Percentiles rank a stretch among this genome's conserved stretches.
phyloP scores from a whole-genome alignment of 2,329 filamentous ascomycete species.

The Scytalidium sp. region DNA sequence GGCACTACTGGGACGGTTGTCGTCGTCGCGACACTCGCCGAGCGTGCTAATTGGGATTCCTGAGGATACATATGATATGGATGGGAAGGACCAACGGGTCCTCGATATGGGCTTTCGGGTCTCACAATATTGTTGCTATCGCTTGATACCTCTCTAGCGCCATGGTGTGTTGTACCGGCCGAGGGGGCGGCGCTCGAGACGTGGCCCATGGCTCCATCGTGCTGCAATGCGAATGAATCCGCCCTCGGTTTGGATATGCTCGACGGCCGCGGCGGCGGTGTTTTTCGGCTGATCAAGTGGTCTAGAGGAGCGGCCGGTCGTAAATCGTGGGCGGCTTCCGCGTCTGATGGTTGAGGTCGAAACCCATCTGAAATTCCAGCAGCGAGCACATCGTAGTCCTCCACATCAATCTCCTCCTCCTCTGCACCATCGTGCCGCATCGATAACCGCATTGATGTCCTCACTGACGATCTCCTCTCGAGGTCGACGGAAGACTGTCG shows the following conservation, averaged over 20 bases:
- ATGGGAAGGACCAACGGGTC: slow-evolving; percentile 69
- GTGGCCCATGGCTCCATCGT: slow-evolving; percentile 43
- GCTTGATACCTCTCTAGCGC: background rate
- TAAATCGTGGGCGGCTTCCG: slow-evolving; percentile 11
- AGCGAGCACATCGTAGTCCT: slow-evolving; percentile 46
- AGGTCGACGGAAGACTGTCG: slow-evolving; percentile 34
- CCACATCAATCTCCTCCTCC: slow-evolving; percentile 45
- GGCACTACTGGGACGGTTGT: slow-evolving; percentile 61
- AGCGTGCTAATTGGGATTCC: slow-evolving; percentile 52
- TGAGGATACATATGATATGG: slow-evolving; percentile 87
- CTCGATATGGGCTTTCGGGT: slow-evolving; percentile 54
- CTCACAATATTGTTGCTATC: slow-evolving; percentile 16
- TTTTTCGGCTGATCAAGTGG: slow-evolving; percentile 21
- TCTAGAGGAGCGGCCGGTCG: slow-evolving; percentile 7
- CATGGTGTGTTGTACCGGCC: background rate
- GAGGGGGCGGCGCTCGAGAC: background rate
- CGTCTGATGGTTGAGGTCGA: slow-evolving; percentile 39
- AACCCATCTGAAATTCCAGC: slow-evolving; percentile 53
- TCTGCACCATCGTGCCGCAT: slow-evolving; percentile 38
- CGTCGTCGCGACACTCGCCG: slow-evolving; percentile 67
- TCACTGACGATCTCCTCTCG: slow-evolving; percentile 41
- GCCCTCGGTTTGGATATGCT: slow-evolving; percentile 54
- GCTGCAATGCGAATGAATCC: slow-evolving; percentile 49
- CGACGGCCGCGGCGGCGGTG: slow-evolving; percentile 40
- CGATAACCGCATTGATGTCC: slow-evolving; percentile 40